Percentiles rank a stretch among this genome's conserved stretches.
phyloP scores from a whole-genome alignment of 352 stramenopile genomes.

The Pythium scleroteichum region DNA sequence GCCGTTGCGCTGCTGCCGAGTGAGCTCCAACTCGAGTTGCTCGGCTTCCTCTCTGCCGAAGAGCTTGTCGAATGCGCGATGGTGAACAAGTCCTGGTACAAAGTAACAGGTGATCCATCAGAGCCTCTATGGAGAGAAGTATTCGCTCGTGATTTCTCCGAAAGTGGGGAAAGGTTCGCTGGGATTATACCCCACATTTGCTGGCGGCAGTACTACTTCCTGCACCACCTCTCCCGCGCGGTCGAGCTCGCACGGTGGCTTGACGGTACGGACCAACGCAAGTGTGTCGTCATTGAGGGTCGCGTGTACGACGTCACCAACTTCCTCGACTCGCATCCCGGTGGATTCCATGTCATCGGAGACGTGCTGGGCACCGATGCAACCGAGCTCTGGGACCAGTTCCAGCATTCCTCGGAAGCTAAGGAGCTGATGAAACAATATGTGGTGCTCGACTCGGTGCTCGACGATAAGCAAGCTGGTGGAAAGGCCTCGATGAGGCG shows the following conservation, averaged over 20 bases:
- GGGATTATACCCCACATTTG: slow-evolving; percentile 52
- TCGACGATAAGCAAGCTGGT: slow-evolving; percentile 13
- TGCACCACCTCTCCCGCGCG: slow-evolving; percentile 60
- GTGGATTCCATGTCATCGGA: slow-evolving; percentile 68
- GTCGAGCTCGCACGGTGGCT: slow-evolving; percentile 65
- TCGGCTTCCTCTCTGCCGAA: slow-evolving; percentile 49
- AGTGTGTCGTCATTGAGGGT: slow-evolving; percentile 63
- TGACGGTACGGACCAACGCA: slow-evolving; percentile 34
- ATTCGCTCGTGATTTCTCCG: slow-evolving; percentile 56
- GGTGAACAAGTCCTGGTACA: slow-evolving; percentile 45
- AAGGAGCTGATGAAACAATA: slow-evolving; percentile 68
- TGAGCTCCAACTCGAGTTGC: slow-evolving; percentile 52
- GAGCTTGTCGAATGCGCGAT: slow-evolving; percentile 47
- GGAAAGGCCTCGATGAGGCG: neutral
- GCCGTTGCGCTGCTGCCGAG: slow-evolving; percentile 34
- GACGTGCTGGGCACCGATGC: slow-evolving; percentile 73
- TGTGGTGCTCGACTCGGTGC: slow-evolving; percentile 47
- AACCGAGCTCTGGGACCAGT: slow-evolving; percentile 68
- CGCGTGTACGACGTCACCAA: slow-evolving; percentile 69
- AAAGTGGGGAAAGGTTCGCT: slow-evolving; percentile 49
- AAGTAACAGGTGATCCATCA: slow-evolving; percentile 32
- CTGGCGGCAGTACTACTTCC: slow-evolving; percentile 75
- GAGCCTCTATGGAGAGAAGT: slow-evolving; percentile 52
- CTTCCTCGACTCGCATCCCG: slow-evolving; percentile 68
- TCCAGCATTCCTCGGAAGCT: slow-evolving; percentile 63